Evolutionary conservation across 108 stramenopile genomes (phyloP).

Genomic region (Nannochloropsis gaditana): DNA sequence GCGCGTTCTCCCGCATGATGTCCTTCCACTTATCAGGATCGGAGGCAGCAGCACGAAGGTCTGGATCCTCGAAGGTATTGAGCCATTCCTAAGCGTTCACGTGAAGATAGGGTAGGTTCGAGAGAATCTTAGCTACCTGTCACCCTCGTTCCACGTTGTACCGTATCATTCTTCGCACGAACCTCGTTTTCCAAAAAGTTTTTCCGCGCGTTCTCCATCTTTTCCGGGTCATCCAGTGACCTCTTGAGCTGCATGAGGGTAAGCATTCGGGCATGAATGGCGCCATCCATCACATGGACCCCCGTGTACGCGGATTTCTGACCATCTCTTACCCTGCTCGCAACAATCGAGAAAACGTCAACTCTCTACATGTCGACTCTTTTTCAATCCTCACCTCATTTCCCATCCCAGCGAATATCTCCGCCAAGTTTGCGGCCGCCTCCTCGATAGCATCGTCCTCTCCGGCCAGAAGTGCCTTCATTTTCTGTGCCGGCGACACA

Average conservation of each 20-base stretch:
- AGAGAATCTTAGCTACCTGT: background rate
- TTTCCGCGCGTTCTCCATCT: background rate
- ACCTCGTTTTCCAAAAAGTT: background rate
- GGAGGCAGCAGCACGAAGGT: background rate
- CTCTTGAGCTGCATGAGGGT: background rate
- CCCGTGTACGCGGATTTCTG: background rate
- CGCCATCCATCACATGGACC: background rate
- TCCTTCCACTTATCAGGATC: background rate
- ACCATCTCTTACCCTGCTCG: background rate
- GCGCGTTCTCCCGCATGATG: constrained; percentile 3
- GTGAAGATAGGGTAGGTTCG: background rate
- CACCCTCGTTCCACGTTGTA: background rate
- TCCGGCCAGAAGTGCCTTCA: background rate
- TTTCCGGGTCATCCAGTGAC: background rate
- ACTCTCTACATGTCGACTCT: background rate
- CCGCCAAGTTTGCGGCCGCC: background rate
- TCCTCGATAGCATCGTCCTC: background rate
- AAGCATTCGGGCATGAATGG: background rate
- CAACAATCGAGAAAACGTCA: background rate
- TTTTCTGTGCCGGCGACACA: background rate
- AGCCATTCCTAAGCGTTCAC: background rate
- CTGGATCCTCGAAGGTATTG: background rate
- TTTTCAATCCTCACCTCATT: background rate
- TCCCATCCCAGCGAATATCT: background rate
- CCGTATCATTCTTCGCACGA: background rate